Base-by-base conservation (phyloP, 257 asterid species). In the Solanum dulcamara region DNA sequence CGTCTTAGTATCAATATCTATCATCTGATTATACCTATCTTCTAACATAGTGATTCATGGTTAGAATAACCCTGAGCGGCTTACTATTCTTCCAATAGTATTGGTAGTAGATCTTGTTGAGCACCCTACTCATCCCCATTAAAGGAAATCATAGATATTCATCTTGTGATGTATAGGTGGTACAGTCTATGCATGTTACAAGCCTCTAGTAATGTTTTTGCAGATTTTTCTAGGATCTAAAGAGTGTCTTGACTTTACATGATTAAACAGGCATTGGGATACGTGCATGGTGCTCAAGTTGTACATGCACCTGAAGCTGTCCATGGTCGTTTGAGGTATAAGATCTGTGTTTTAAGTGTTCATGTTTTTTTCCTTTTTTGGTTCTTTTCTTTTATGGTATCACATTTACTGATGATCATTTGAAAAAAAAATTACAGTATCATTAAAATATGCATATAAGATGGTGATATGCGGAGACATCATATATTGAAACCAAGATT, bases 311-410 rank as follows among this genome's bases (percentile, higher is more conserved):
- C 94, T 48, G 98, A 95, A 87, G 94, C 98, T 81, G 90, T 97
- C 88, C 99, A 97, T 92, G 99, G 99, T 74, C 93, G 99, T 80
- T 86, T 97, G 88, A 97, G 99, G 99, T 97, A 86, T 81, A 57
- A 30, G n/a, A 20, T 18, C 46, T 42, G 14, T 72, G 28, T 15
- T 57, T 20, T 2, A 55, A 28, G 13, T 46, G 46, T 66, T 13
- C 18, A 57, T 55, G 13, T 86, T 18, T 2, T 42, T 79, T 53
- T 74, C 46, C 20, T 26, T 18, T 14, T 59, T 7, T 85, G 13
- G 24, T 42, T 75, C 22, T 42, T n/a, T 46, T 46, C 14, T 46
- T 15, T 10, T 26, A 22, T 30, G 15, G 82, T 46, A 50, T 77
- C 46, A 77, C 33, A 7, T 15, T 46, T 46, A 17, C 42, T 46